Percentiles rank a stretch among this genome's conserved stretches.
phyloP scores from a whole-genome alignment of 306 rosid species.

The Dicorynia guianensis region DNA sequence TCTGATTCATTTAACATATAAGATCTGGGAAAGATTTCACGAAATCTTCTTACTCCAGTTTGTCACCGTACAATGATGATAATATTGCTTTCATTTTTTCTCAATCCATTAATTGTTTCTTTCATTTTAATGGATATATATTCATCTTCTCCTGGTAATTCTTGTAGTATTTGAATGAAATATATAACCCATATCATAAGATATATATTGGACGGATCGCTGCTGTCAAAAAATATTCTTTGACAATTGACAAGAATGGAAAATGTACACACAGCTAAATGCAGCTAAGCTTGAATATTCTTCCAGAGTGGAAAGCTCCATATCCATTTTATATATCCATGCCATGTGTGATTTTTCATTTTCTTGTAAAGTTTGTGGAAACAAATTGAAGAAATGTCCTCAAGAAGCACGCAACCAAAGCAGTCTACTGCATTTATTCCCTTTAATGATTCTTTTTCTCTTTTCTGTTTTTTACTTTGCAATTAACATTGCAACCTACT shows the following conservation, averaged over 20 bases:
- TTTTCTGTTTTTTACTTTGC: background rate
- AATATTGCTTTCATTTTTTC: constrained; percentile 22
- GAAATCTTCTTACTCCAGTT: constrained; percentile 38
- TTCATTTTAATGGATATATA: constrained; percentile 52
- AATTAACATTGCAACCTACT: too few species aligned
- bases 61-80: constrained; percentile 42
- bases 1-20: constrained; percentile 40
- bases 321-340: constrained; percentile 39
- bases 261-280: constrained; percentile 42
- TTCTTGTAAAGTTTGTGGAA: constrained; percentile 43
- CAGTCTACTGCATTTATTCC: constrained; percentile 33
- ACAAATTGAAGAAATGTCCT: constrained; percentile 25
- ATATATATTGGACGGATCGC: constrained; percentile 11
- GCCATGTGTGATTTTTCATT: background rate
- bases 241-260: constrained; percentile 45
- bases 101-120: constrained; percentile 25
- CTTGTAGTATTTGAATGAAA: constrained; percentile 39
- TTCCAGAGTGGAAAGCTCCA: constrained; percentile 61
- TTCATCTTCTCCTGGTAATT: constrained; percentile 36
- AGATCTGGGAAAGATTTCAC: constrained; percentile 47
- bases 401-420: constrained; percentile 32
- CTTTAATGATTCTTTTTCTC: background rate
- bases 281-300: constrained; percentile 63
- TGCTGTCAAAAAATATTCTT: constrained; percentile 46
- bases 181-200: constrained; percentile 7